Conservation (phyloP, 306 rosid species). For the Glycine latifolia region DNA sequence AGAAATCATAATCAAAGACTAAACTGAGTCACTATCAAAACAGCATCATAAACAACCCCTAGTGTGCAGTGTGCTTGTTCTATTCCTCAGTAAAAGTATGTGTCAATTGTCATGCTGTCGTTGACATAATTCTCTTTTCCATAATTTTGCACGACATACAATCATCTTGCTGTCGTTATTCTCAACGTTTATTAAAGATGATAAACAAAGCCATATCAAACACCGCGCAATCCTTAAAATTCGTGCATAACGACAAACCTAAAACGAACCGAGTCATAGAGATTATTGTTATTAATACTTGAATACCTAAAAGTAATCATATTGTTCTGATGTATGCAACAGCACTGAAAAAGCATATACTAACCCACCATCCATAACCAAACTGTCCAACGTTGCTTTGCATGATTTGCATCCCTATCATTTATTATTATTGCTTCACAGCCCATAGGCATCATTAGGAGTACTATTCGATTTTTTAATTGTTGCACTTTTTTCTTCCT, state of each 20-base stretch:
- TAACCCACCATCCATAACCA: not conserved
- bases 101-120: constrained; percentile 23
- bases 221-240: constrained; percentile 19
- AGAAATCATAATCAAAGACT: constrained; percentile 51
- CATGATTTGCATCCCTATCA: constrained; percentile 8
- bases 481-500: no score
- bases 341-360: constrained; percentile 14
- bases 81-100: constrained; percentile 31
- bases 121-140: constrained; percentile 21
- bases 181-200: constrained; percentile 7
- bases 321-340: constrained; percentile 1
- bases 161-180: constrained; percentile 44
- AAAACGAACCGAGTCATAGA: constrained; percentile 7
- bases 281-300: not conserved
- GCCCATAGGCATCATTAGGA: not conserved
- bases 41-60: constrained; percentile 48
- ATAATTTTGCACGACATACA: constrained; percentile 40
- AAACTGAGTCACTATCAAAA: constrained; percentile 49
- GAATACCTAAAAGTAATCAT: not conserved
- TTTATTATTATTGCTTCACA: not conserved
- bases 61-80: constrained; percentile 31
- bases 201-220: constrained; percentile 37
- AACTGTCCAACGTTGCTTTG: not conserved
- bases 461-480: not conserved
- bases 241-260: constrained; percentile 21